Evolutionary conservation across 164 flowering plant species (phyloP).

Genomic region (Magnolia officinalis): DNA sequence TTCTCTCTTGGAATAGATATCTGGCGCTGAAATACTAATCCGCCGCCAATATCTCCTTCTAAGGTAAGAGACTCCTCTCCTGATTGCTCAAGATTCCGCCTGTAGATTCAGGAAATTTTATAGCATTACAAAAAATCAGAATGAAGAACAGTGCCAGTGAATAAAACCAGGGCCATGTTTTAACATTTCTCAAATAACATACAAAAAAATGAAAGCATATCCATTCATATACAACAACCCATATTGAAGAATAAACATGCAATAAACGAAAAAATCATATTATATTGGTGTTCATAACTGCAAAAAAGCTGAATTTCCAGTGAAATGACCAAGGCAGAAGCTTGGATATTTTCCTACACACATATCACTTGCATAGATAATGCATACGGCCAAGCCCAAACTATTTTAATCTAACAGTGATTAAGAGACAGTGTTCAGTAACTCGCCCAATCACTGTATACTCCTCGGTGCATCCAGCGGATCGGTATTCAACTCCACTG

Average conservation of each 20-base stretch:
- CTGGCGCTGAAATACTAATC: slow-evolving; percentile 55
- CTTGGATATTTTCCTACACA: not conserved
- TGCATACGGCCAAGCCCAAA: not conserved
- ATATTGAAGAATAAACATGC: not conserved
- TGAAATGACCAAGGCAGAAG: not conserved
- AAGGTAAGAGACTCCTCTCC: slow-evolving; percentile 67
- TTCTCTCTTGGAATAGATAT: slow-evolving; percentile 48
- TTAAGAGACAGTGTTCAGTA: not conserved
- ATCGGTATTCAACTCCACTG: slow-evolving; percentile 77
- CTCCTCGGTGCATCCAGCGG: slow-evolving; percentile 90
- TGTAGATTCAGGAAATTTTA: slow-evolving; percentile 19
- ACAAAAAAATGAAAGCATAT: not conserved
- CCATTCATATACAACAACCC: not conserved
- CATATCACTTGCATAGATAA: not conserved
- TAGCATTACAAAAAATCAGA: not conserved
- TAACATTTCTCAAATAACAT: not conserved
- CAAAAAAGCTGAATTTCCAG: not conserved
- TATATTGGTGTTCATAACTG: not conserved
- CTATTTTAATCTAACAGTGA: not conserved
- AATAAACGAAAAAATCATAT: not conserved
- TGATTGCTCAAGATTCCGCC: slow-evolving; percentile 65
- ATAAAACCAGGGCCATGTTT: slow-evolving; percentile 5
- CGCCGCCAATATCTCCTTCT: slow-evolving; percentile 89
- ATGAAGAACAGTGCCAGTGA: not conserved
- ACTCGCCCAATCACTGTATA: slow-evolving; percentile 71